Base-by-base conservation (phyloP, 805 yeast species). In the Hemisphaericaspora nanyangensis region DNA sequence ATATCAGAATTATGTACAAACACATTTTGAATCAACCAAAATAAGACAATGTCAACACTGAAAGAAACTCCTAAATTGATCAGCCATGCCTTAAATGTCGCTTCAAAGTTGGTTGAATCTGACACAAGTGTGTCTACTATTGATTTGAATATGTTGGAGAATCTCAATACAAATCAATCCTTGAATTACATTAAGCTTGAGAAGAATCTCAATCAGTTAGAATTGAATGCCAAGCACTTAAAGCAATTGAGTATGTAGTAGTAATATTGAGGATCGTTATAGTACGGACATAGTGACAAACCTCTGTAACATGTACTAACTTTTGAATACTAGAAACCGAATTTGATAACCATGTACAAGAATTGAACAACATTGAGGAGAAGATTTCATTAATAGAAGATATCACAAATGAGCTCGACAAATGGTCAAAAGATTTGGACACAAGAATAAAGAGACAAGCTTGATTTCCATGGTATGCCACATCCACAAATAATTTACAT, bases 131-230 rank as follows among this genome's bases (percentile, higher is more conserved):
- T 62, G 16, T 55, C 72, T 11, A 56, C 63, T n/a, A 58, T 65
- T 45, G 62, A 77, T 44, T 58, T 80, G 49, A 74, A 70, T 46
- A 55, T 76, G 11, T 46, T 79, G 24, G 76, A 76, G 39, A 75
- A 77, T 45, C 56, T 77, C 41, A 80, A 80, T 50, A 79, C 82
- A n/a, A 68, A 76, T 38, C 75, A 79, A 34, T 72, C 80, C 0
- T 56, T 78, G 44, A 74, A 74, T 48, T 77, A 74, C 48, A 68
- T 69, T 43, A 66, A 68, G 48, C 46, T 69, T 19, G 71, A 66
- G 39, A 63, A 65, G 47, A 60, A 58, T 22, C 48, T 68, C 37
- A 65, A 68, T 35, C 62, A 58, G 24, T 55, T 77, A 24, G 82
- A 76, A 32, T 58, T 56, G 4, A 72, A 73, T 39, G 44, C 67